Conservation (phyloP, 176 grass and related monocot species). For the Triticum monococcum region DNA sequence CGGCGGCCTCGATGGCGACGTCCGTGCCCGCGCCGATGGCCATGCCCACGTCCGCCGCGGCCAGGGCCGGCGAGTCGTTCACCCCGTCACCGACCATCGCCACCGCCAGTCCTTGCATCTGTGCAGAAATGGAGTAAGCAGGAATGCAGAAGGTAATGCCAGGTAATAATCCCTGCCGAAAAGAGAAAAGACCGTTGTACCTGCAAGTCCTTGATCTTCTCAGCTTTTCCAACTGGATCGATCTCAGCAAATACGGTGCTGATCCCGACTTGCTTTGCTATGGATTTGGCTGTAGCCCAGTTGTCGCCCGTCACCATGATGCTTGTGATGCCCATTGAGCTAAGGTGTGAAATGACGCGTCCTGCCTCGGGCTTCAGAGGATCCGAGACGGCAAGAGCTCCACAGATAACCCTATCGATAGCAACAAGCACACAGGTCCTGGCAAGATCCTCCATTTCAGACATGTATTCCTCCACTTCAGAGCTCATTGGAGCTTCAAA, state of each 20-base stretch:
- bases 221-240: conserved; percentile 83
- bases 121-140: background rate
- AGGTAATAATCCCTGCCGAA: background rate
- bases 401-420: conserved; percentile 62
- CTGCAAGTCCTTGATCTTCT: conserved; percentile 95
- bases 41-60: conserved; percentile 83
- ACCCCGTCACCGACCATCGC: conserved; percentile 95
- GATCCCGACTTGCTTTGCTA: conserved; percentile 92
- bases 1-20: conserved; percentile 84
- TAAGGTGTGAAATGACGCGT: conserved; percentile 64
- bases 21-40: conserved; percentile 87
- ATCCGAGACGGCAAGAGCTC: conserved; percentile 88
- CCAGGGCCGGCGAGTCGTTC: conserved; percentile 82
- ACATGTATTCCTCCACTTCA: conserved; percentile 69
- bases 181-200: conserved; percentile 18
- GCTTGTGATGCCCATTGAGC: conserved; percentile 84
- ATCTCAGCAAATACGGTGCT: conserved; percentile 74
- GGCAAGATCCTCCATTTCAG: conserved; percentile 65
- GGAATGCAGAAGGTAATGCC: background rate
- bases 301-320: conserved; percentile 99
- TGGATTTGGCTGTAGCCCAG: conserved; percentile 85
- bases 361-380: conserved; percentile 89
- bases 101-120: conserved; percentile 76
- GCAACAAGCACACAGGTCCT: conserved; percentile 91
- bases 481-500: conserved; percentile 53